Base-by-base conservation (phyloP, 2,329 filamentous ascomycete genomes). In the Cordyceps militaris region DNA sequence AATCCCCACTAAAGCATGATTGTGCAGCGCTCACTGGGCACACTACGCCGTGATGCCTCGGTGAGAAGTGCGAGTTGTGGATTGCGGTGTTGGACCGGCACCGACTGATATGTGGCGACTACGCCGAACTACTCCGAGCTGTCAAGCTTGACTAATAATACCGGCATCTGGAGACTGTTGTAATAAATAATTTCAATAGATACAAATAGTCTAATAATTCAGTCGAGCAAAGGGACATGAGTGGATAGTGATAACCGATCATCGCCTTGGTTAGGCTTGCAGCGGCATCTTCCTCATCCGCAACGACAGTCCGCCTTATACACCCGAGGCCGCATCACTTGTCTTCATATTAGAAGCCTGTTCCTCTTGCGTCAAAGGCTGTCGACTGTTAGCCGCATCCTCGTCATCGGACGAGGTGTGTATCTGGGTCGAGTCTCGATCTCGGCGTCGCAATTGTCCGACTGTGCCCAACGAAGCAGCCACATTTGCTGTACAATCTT, bases 351-450 rank as follows among this genome's bases (percentile, higher is more conserved):
- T 14, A 24, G 24, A 26, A 32, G 8, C 4, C 14, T 6, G 9
- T 6, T 19, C 5, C 42, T 23, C 16, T 32, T 23, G 10, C 65
- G 59, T 30, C 8, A 26, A 60, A 67, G 47, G 69, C 58, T 26
- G 65, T 62, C 28, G 63, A 62, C 61, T 56, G 19, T 62, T 63
- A 47, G 54, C 59, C 36, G 61, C 57, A 16, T 63, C 63, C 23
- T 59, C 57, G 30, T 59, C 58, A 6, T 59, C 52, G 21, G 64
- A 67, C 14, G 63, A 64, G 11, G 63, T 61, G n/a, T 63, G 61
- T 7, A 58, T 61, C 23, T 63, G 61, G 7, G 63, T 65, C 21
- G 68, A 66, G 26, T 70, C 67, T 24, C 66, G 66, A 30, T 6
- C 63, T 32, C 23, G 61, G 61, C 26, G 50, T 55, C 51, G 60